Evolutionary conservation across 163 green algal species (phyloP).

Genomic region (Prototheca wickerhamii): DNA sequence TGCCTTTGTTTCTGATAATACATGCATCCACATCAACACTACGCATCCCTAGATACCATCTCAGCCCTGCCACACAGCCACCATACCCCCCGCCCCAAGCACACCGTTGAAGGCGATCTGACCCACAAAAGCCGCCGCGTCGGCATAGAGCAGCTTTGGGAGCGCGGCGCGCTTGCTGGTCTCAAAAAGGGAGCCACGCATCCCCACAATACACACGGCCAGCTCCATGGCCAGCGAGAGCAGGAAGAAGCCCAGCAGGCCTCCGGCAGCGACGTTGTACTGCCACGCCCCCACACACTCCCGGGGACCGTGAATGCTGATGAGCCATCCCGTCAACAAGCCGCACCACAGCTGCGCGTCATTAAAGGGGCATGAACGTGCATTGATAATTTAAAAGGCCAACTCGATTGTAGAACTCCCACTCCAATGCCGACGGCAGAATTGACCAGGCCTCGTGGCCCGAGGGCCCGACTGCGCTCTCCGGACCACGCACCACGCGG

Average conservation of each 20-base stretch:
- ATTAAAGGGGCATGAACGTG: not conserved
- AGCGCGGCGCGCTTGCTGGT: slow-evolving; percentile 19
- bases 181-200: slow-evolving; percentile 37
- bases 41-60: not conserved
- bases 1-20: too few species aligned
- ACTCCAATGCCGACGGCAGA: not conserved
- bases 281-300: slow-evolving; percentile 16
- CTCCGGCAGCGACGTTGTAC: slow-evolving; percentile 27
- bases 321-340: slow-evolving; percentile 19
- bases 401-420: not conserved
- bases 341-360: slow-evolving; percentile 17
- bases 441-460: not conserved
- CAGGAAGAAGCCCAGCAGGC: slow-evolving; percentile 27
- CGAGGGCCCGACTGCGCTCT: not conserved
- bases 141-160: slow-evolving; percentile 27
- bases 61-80: not conserved
- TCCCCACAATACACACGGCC: slow-evolving; percentile 6
- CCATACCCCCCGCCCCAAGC: not conserved
- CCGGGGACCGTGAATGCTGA: slow-evolving; percentile 4
- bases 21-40: not conserved
- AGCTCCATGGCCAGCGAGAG: slow-evolving; percentile 12
- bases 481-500: slow-evolving; percentile 21
- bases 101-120: slow-evolving; percentile 21
- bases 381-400: not conserved
- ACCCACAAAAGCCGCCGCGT: not conserved